These are phyloP conservation scores for Syncephalis plumigaleata DNA, from an alignment of 371 early-diverging fungal genomes.

Conservation along the genomic window DNA sequence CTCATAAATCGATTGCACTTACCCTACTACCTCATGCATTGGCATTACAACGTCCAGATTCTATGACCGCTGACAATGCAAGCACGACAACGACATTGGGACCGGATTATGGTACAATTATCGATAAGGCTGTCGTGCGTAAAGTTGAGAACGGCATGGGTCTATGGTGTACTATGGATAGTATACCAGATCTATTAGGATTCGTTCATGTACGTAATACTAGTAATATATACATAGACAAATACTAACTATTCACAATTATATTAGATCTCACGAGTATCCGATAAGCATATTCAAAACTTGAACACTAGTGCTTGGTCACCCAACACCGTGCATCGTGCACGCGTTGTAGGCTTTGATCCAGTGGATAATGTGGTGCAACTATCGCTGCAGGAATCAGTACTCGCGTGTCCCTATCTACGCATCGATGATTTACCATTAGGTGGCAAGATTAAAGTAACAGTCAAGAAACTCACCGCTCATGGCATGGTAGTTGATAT, in stretches of 20 bases:
- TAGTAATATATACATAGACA: background rate
- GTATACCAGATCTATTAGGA: slow-evolving; percentile 21
- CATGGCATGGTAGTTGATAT: slow-evolving; percentile 47
- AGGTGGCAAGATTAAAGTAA: slow-evolving; percentile 43
- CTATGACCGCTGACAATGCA: slow-evolving; percentile 1
- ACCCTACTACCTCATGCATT: slow-evolving; percentile 31
- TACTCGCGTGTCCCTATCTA: slow-evolving; percentile 49
- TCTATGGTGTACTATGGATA: slow-evolving; percentile 28
- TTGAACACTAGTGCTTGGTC: slow-evolving; percentile 35
- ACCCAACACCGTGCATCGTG: slow-evolving; percentile 47
- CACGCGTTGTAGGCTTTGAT: slow-evolving; percentile 62
- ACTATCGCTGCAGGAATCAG: slow-evolving; percentile 47
- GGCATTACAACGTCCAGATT: slow-evolving; percentile 11
- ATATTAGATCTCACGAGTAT: slow-evolving; percentile 32
- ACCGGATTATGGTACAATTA: slow-evolving; percentile 21
- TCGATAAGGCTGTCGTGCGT: slow-evolving; percentile 30
- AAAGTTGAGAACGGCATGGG: slow-evolving; percentile 36
- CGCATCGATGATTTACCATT: slow-evolving; percentile 45
- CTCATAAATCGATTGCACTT: slow-evolving; percentile 35
- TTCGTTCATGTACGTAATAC: slow-evolving; percentile 32
- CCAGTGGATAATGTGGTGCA: slow-evolving; percentile 50
- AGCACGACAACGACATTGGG: background rate
- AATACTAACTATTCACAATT: no score
- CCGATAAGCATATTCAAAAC: slow-evolving; percentile 37
- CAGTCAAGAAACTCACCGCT: slow-evolving; percentile 22